These are phyloP conservation scores for Colletotrichum sp. DNA, from an alignment of 2,329 filamentous ascomycete genomes.

Conservation along the genomic window DNA sequence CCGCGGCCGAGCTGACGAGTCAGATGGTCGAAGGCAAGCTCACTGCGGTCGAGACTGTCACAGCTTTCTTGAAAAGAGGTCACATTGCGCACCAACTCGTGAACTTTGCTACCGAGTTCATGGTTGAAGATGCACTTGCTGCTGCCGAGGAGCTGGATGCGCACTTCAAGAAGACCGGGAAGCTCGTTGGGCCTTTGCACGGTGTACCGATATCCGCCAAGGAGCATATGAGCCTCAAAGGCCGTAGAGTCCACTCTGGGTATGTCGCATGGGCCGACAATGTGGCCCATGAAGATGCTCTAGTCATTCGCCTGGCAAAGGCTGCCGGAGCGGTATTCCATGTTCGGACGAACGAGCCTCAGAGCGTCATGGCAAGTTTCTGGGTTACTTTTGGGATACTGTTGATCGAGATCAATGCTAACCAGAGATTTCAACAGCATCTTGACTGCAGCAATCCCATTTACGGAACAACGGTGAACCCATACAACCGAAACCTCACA, in stretches of 20 bases:
- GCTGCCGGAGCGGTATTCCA: slow-evolving; percentile 45
- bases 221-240: slow-evolving; percentile 24
- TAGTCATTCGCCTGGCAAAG: slow-evolving; percentile 27
- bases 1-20: slow-evolving; percentile 32
- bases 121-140: slow-evolving; percentile 42
- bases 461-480: slow-evolving; percentile 42
- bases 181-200: slow-evolving; percentile 54
- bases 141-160: slow-evolving; percentile 46
- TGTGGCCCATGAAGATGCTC: slow-evolving; percentile 36
- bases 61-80: slow-evolving; percentile 54
- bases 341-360: slow-evolving; percentile 46
- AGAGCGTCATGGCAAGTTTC: slow-evolving; percentile 35
- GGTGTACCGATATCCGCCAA: slow-evolving; percentile 28
- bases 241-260: slow-evolving; percentile 25
- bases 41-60: slow-evolving; percentile 35
- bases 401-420: fast-evolving
- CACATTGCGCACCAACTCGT: slow-evolving; percentile 52
- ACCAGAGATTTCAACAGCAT: slow-evolving; percentile 6
- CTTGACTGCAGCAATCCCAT: slow-evolving; percentile 40
- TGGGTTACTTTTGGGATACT: not conserved
- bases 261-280: slow-evolving; percentile 41
- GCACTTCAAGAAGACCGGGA: slow-evolving; percentile 33
- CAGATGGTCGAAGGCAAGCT: slow-evolving; percentile 31
- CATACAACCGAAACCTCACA: slow-evolving; percentile 40
- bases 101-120: slow-evolving; percentile 31